phyloP scores from a whole-genome alignment of 208 protist species.

The Wallacemonas sp. region DNA sequence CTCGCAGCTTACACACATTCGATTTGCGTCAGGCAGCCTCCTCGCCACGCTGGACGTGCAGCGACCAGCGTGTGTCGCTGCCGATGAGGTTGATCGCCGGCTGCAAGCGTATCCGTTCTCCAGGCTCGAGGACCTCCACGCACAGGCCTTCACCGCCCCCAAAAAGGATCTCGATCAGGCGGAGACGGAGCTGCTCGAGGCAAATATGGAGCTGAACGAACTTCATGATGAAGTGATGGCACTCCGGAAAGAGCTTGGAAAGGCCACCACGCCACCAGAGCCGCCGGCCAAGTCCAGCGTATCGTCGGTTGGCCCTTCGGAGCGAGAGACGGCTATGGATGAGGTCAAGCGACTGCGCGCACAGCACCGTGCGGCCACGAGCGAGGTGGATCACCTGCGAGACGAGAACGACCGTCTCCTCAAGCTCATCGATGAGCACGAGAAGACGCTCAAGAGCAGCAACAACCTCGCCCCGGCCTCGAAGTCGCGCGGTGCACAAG shows the following conservation, averaged over 20 bases:
- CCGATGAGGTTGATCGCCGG: slow-evolving; percentile 36
- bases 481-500: neutral
- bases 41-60: slow-evolving; percentile 36
- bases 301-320: neutral
- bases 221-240: slow-evolving; percentile 10
- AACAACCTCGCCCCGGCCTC: no score
- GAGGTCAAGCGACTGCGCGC: slow-evolving; percentile 9
- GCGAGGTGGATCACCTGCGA: slow-evolving; percentile 20
- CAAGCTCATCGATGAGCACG: slow-evolving; percentile 13
- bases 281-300: slow-evolving; percentile 16
- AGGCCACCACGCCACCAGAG: slow-evolving; percentile 25
- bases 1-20: slow-evolving; percentile 32
- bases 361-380: neutral
- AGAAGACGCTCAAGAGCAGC: neutral
- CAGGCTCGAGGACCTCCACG: slow-evolving; percentile 33
- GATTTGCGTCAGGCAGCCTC: slow-evolving; percentile 30
- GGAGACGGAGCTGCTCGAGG: slow-evolving; percentile 34
- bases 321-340: slow-evolving; percentile 11
- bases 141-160: slow-evolving; percentile 22
- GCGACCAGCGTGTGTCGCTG: slow-evolving; percentile 34
- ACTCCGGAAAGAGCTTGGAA: slow-evolving; percentile 3
- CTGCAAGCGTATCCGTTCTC: slow-evolving; percentile 43
- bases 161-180: slow-evolving; percentile 47
- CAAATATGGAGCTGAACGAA: slow-evolving; percentile 16
- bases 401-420: slow-evolving; percentile 29